phyloP scores from a whole-genome alignment of 2,329 filamentous ascomycete genomes.

The Ophiocordyceps australis region DNA sequence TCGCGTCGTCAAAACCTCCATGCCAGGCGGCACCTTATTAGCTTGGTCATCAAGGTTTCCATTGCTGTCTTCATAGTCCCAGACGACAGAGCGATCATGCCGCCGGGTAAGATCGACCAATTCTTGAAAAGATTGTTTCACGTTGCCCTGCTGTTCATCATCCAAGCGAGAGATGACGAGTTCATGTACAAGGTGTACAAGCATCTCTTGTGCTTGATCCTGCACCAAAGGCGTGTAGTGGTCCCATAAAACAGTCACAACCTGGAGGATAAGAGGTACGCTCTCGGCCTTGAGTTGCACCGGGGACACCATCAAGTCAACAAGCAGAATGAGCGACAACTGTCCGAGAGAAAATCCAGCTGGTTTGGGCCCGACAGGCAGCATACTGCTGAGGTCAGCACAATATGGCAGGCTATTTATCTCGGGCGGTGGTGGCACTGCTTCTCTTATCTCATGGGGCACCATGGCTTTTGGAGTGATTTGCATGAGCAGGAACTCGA shows the following conservation, averaged over 20 bases:
- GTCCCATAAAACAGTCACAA: slow-evolving; percentile 90
- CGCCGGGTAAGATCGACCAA: slow-evolving; percentile 75
- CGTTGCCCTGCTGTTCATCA: slow-evolving; percentile 39
- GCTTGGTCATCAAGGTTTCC: slow-evolving; percentile 56
- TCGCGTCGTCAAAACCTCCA: slow-evolving; percentile 68
- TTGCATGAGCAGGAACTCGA: slow-evolving; percentile 83
- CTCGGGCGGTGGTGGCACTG: slow-evolving; percentile 53
- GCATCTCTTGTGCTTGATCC: slow-evolving; percentile 92
- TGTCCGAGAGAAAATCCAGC: slow-evolving; percentile 85
- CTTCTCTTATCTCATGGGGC: slow-evolving; percentile 62
- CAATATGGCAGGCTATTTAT: slow-evolving; percentile 67
- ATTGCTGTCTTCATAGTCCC: slow-evolving; percentile 88
- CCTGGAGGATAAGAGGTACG: slow-evolving; percentile 73
- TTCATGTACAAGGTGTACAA: slow-evolving; percentile 93
- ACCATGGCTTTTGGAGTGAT: slow-evolving; percentile 96
- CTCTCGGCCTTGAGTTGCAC: slow-evolving; percentile 63
- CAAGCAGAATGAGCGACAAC: slow-evolving; percentile 78
- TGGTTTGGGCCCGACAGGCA: slow-evolving; percentile 82
- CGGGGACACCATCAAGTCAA: slow-evolving; percentile 90
- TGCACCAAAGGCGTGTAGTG: slow-evolving; percentile 91
- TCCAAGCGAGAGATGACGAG: slow-evolving; percentile 70
- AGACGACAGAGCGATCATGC: slow-evolving; percentile 71
- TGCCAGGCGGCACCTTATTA: slow-evolving; percentile 69
- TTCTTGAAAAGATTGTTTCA: slow-evolving; percentile 64
- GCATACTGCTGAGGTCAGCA: slow-evolving; percentile 60